Evolutionary conservation across 495 filamentous ascomycete species (phyloP), one percentile per base, ranked within the genome.

Genomic region (Aspergillus campestris): DNA sequence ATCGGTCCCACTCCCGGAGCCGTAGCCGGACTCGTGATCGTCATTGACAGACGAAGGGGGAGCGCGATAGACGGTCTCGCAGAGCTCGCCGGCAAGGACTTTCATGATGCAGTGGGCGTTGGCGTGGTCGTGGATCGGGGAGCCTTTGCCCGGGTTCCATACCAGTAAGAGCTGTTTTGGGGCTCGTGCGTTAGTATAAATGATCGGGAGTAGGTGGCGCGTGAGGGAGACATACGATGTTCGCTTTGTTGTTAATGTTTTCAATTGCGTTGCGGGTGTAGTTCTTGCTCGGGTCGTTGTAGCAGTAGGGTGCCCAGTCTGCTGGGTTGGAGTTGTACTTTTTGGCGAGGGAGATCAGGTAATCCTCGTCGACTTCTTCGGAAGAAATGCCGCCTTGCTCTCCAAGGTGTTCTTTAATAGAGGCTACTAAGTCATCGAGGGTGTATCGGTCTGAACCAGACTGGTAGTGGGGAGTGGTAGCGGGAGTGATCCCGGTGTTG

Each of bases 91-190:
- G 31, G 49, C 57, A 35, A 69, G 31, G 42, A 77, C 64, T 48
- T 79, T 79, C 75, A 79, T 79, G 31, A 79, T 67, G 49, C 86
- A 90, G 55, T 89, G 85, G 13, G 86, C 83, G 56, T 87, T 80
- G 50, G 85, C 84, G 58, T 90, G 86, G 57, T 95, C 89, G 59
- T 95, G 89, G 47, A 95, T 81, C 0, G 80, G 82, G 40, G 81
- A 87, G 18, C 79, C 79, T 60, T 87, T 87, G 31, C 84, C 81
- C 8, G 89, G 89, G 7, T 80, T 83, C 89, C 89, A 95, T 13
- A 95, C 89, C 10, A 95, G 74, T 15, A 95, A 74, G 43, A 95
- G 76, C 78, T 90, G 31, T 14, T 1, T 8, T 24, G 8, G 8
- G 31, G 54, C 36, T 56, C 47, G 31, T 6, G 29, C 31, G 5